Percentiles rank a stretch among this genome's conserved stretches.
These are phyloP conservation scores for Tuber umbilicatum DNA, from an alignment of 495 filamentous ascomycete genomes.

Conservation along the genomic window DNA sequence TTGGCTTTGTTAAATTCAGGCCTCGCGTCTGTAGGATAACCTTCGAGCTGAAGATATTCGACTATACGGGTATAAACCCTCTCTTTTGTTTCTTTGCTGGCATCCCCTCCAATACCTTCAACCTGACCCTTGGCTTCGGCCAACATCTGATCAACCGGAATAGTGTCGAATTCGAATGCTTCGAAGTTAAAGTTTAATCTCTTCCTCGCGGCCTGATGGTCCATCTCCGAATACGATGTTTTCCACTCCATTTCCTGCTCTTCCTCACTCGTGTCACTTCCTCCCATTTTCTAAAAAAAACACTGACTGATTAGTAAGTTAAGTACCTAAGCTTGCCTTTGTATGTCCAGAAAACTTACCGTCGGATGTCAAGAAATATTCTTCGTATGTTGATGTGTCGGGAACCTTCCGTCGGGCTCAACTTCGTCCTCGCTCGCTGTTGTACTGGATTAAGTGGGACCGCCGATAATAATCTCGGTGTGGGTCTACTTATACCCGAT, in stretches of 20 bases:
- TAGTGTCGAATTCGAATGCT: not conserved
- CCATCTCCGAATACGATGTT: conserved; percentile 22
- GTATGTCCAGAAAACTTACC: too few relatives aligned
- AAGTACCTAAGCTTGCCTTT: too few relatives aligned
- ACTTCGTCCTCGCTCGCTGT: too few relatives aligned
- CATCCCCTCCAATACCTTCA: not conserved
- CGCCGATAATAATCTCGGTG: too few relatives aligned
- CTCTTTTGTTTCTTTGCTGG: conserved; percentile 1
- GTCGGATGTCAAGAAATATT: too few relatives aligned
- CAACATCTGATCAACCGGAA: not conserved
- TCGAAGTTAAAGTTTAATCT: conserved; percentile 10
- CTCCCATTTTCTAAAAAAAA: too few relatives aligned
- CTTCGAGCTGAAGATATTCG: conserved; percentile 11
- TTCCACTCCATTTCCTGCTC: conserved; percentile 18
- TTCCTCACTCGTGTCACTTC: too few relatives aligned
- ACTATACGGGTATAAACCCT: conserved; percentile 7
- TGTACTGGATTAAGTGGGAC: too few relatives aligned
- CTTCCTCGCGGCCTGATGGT: conserved; percentile 1
- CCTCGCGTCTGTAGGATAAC: conserved; percentile 12
- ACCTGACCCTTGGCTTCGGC: not conserved
- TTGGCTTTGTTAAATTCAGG: conserved; percentile 17
- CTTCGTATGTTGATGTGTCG: too few relatives aligned
- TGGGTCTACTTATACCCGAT: too few relatives aligned
- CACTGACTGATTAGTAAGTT: too few relatives aligned
- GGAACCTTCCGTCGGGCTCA: too few relatives aligned